Evolutionary conservation across 2,329 filamentous ascomycete genomes (phyloP), one percentile per base, ranked within the genome.

Genomic region (Mycosphaerella sp.): DNA sequence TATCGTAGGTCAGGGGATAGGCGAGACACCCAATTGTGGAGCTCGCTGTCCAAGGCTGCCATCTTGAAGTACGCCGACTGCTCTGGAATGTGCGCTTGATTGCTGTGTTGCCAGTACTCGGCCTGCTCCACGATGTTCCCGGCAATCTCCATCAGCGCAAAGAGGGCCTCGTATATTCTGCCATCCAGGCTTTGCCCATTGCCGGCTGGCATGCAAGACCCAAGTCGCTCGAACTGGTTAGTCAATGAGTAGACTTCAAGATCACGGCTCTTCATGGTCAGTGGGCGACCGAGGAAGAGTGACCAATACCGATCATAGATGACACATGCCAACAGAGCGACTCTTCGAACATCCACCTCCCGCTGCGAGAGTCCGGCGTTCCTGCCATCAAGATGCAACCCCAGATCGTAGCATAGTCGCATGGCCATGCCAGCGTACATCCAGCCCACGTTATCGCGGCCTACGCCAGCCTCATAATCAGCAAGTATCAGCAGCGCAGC

Each of bases 351-450:
- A 45, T 63, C 61, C 26, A 61, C 53, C 48, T 63, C 61, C n/a
- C 60, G 46, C 17, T 60, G 53, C 2, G 61, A 56, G 11, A 64
- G 56, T 38, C 60, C 60, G n/a, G 54, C 54, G 14, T 58, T 56
- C n/a, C 61, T 56, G 45, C 58, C 62, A 46, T 64, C 62, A 26
- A 64, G 54, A 38, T 64, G 62, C n/a, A 64, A 45, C 2, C 62
- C 62, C 36, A 64, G 45, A 26, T 64, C 62, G 45, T 62, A 63
- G 49, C 59, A 61, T 2, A 64, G 52, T 6, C 62, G 57, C 55
- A 64, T 64, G 4, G 62, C 62, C 58, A 64, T 64, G 11, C 62
- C 62, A 6, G 59, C 57, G 41, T 62, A 63, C 57, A 64, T 62
- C 62, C 62, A 64, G 32, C 62, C 62, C 2, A 58, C 59, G 45